phyloP scores from a whole-genome alignment of 371 early-diverging fungal genomes.

The Apophysomyces elegans region DNA sequence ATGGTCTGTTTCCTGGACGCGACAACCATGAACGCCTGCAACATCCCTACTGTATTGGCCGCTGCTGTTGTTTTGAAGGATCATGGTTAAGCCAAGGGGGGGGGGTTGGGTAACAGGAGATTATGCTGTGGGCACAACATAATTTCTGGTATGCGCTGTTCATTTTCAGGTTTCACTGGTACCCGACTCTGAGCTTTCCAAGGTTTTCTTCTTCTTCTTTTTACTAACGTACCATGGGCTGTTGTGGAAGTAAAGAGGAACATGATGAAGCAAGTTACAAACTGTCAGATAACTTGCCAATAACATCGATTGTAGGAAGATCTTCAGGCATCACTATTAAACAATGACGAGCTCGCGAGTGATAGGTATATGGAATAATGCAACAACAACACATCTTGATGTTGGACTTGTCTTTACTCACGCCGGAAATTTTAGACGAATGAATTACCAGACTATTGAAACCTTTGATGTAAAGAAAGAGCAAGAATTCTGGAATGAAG shows the following conservation, averaged over 20 bases:
- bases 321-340: slow-evolving; percentile 35
- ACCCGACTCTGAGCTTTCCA: no score
- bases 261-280: slow-evolving; percentile 36
- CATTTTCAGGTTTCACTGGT: no score
- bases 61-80: no score
- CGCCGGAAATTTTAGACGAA: slow-evolving; percentile 22
- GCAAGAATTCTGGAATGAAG: slow-evolving; percentile 50
- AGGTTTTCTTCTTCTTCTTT: background rate
- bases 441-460: slow-evolving; percentile 39
- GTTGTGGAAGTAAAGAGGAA: slow-evolving; percentile 53
- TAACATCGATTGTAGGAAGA: slow-evolving; percentile 28
- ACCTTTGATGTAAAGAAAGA: slow-evolving; percentile 49
- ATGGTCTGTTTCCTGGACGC: no score
- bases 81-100: no score
- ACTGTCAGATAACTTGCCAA: background rate
- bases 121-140: no score
- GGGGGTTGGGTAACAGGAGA: no score
- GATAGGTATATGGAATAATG: slow-evolving; percentile 31
- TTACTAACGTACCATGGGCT: slow-evolving; percentile 35
- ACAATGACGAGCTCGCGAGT: slow-evolving; percentile 23
- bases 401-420: background rate
- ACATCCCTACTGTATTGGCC: no score
- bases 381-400: background rate
- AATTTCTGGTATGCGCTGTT: no score
- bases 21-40: no score